Evolutionary conservation across 2,329 filamentous ascomycete genomes (phyloP).

Genomic region (Monilinia vaccinii-corymbosi): DNA sequence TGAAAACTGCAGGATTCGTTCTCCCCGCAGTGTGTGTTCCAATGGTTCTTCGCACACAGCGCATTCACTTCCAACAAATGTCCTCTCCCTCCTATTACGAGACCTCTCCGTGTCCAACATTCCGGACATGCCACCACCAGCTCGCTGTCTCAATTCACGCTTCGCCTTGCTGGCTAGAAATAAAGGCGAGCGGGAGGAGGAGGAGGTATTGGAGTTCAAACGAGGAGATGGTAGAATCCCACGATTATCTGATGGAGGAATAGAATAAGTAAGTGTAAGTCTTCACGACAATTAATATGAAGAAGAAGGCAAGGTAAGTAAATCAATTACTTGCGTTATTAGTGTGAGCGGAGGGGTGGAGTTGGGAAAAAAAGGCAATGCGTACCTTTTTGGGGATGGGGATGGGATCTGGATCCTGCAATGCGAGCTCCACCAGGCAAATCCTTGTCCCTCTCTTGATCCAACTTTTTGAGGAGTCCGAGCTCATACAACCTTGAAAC

Average conservation of each 20-base stretch:
- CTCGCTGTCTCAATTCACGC: conserved; percentile 22
- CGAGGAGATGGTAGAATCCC: conserved; percentile 10
- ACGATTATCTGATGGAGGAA: conserved; percentile 9
- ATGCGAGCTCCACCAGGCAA: conserved; percentile 22
- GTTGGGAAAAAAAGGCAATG: conserved; percentile 14
- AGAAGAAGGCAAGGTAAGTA: no score
- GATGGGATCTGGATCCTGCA: no score
- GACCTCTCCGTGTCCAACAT: conserved; percentile 68
- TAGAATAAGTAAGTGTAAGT: not conserved
- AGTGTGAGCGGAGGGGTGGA: conserved; percentile 15
- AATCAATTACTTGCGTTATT: conserved; percentile 2
- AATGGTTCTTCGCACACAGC: conserved; percentile 94
- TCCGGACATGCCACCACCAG: conserved; percentile 43
- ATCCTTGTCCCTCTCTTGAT: conserved; percentile 25
- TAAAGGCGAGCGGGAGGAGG: conserved; percentile 11
- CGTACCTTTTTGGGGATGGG: conserved; percentile 26
- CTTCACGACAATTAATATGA: conserved; percentile 12
- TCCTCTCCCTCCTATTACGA: conserved; percentile 77
- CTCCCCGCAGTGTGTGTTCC: conserved; percentile 88
- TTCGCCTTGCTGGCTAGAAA: conserved; percentile 14
- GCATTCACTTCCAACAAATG: conserved; percentile 90
- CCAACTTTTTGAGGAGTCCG: conserved; percentile 24
- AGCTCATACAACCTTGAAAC: conserved; percentile 28
- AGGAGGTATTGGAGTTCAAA: conserved; percentile 7
- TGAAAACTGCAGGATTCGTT: conserved; percentile 90